A percentile compares a stretch with the other conserved stretches of the same genome.
Conservation (phyloP, 2,329 filamentous ascomycete species). For the Penicillium sp. region DNA sequence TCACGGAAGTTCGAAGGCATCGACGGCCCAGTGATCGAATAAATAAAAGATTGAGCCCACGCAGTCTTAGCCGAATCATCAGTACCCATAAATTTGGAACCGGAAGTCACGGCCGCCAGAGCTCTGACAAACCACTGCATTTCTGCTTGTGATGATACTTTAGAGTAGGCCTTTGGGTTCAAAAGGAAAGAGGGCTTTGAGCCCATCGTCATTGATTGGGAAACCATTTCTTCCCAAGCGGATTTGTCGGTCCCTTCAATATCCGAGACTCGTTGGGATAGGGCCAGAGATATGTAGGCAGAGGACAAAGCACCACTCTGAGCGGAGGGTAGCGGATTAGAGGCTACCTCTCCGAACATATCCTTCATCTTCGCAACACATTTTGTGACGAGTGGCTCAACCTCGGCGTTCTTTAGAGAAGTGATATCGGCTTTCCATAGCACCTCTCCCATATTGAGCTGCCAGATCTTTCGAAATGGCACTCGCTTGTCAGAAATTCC, state of each 20-base stretch:
- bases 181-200: constrained; percentile 85
- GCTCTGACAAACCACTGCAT: constrained; percentile 72
- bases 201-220: constrained; percentile 65
- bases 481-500: constrained; percentile 83
- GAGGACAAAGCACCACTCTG: constrained; percentile 80
- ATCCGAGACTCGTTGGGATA: constrained; percentile 56
- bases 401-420: constrained; percentile 49
- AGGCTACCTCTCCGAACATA: constrained; percentile 71
- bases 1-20: constrained; percentile 63
- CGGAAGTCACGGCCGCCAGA: constrained; percentile 59
- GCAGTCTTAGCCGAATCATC: constrained; percentile 54
- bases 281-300: constrained; percentile 69
- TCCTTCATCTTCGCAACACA: constrained; percentile 55
- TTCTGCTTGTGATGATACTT: constrained; percentile 71
- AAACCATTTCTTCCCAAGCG: constrained; percentile 51
- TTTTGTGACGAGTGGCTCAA: constrained; percentile 49
- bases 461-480: constrained; percentile 74
- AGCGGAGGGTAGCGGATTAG: constrained; percentile 73
- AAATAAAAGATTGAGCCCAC: constrained; percentile 87
- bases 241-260: constrained; percentile 55
- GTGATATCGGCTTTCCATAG: constrained; percentile 57
- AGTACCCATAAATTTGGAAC: constrained; percentile 52
- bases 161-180: constrained; percentile 79
- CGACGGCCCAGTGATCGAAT: constrained; percentile 63
- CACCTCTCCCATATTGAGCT: constrained; percentile 68